These are phyloP conservation scores for Rhodocollybia butyracea DNA, from an alignment of 768 basidiomycete genomes.

Conservation along the genomic window DNA sequence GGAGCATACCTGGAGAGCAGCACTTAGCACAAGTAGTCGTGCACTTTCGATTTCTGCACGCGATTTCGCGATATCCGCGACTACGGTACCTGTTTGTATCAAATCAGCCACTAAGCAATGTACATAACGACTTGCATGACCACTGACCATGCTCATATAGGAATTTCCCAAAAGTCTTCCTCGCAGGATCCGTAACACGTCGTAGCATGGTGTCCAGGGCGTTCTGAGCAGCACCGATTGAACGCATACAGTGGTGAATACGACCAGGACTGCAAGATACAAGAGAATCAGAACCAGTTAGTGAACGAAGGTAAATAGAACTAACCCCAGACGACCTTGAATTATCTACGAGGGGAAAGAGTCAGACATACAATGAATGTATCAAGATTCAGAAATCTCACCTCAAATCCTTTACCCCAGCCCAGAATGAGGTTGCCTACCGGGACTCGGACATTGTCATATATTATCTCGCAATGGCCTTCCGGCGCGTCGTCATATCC, in stretches of 20 bases:
- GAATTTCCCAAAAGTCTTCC: slow-evolving; percentile 93
- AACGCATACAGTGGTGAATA: slow-evolving; percentile 97
- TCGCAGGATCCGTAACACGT: slow-evolving; percentile 86
- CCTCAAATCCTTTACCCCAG: slow-evolving; percentile 95
- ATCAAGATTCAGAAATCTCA: slow-evolving; percentile 19
- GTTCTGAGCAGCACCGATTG: slow-evolving; percentile 82
- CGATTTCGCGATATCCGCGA: slow-evolving; percentile 88
- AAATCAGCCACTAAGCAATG: background rate
- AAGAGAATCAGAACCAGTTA: background rate
- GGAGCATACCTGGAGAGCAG: slow-evolving; percentile 70
- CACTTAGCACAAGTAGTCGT: slow-evolving; percentile 85
- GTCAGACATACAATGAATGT: background rate
- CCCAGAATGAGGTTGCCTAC: slow-evolving; percentile 80
- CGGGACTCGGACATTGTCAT: slow-evolving; percentile 91
- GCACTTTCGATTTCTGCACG: slow-evolving; percentile 91
- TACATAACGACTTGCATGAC: background rate
- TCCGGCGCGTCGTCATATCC: slow-evolving; percentile 96
- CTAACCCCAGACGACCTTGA: slow-evolving; percentile 91
- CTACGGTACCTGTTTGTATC: slow-evolving; percentile 62
- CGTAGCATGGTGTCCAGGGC: slow-evolving; percentile 87
- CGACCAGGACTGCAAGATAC: slow-evolving; percentile 70
- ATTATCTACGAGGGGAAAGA: slow-evolving; percentile 61
- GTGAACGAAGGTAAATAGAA: background rate
- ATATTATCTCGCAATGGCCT: slow-evolving; percentile 94
- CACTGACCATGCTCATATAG: slow-evolving; percentile 83